Conservation (phyloP, 2,329 filamentous ascomycete species). For the Periconia macrospinosa region DNA sequence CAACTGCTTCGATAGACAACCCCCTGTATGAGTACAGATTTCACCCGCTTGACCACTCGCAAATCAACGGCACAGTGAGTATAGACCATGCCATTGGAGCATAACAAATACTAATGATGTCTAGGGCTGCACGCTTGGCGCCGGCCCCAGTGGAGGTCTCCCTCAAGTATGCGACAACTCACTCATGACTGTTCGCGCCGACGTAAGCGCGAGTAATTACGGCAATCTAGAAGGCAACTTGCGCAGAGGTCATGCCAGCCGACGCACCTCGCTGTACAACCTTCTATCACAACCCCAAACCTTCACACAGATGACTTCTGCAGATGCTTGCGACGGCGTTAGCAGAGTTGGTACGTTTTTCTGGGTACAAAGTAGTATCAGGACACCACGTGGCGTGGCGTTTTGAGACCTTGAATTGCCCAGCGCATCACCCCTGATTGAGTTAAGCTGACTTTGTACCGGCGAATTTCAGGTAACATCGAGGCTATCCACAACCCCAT, state of each 20-base stretch:
- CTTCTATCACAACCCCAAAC: slow-evolving; percentile 16
- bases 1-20: slow-evolving; percentile 13
- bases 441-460: too few relatives aligned
- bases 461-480: too few relatives aligned
- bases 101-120: not conserved
- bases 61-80: slow-evolving; percentile 44
- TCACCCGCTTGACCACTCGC: slow-evolving; percentile 50
- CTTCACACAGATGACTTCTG: slow-evolving; percentile 9
- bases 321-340: not conserved
- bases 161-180: slow-evolving; percentile 42
- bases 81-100: not conserved
- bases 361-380: too few relatives aligned
- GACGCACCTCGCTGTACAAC: slow-evolving; percentile 13
- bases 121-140: slow-evolving; percentile 6
- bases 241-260: slow-evolving; percentile 3
- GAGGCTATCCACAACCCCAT: slow-evolving; percentile 12
- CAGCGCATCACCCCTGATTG: too few relatives aligned
- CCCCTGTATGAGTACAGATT: slow-evolving; percentile 22
- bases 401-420: too few relatives aligned
- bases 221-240: slow-evolving; percentile 4
- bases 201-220: slow-evolving; percentile 6
- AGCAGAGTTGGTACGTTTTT: slow-evolving; percentile 8
- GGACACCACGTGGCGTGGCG: too few relatives aligned
- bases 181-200: slow-evolving; percentile 41
- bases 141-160: slow-evolving; percentile 41